Evolutionary conservation across 331 rosid species (phyloP), one percentile per base, ranked within the genome.

Genomic region (Ulmus americana): DNA sequence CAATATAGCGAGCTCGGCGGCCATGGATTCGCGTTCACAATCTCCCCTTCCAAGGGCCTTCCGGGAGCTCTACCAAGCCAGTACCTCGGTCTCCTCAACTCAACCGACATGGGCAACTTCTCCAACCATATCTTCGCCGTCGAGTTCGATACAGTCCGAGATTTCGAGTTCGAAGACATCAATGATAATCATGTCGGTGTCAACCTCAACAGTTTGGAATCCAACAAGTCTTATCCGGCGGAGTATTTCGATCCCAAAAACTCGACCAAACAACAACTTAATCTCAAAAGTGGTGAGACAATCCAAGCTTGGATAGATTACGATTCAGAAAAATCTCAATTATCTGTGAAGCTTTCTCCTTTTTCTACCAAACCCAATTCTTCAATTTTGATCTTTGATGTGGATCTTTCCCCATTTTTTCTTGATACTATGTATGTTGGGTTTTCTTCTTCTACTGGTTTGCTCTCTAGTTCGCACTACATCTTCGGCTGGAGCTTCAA

Each of bases 11-110:
- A 61, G 62, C 83, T 83, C 14, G 92, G 90, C 63, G 92, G 95
- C 67, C 92, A 88, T 49, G 92, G 95, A 52, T 68, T 88, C 12
- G 90, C 95, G 47, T 88, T 88, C 83, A 73, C 84, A 4, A 80
- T 88, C 73, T 75, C 92, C 4, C 81, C 68, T 35, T 56, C 86
- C 5, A 81, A 74, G 8, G 61, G 7, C 39, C 80, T 85, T 4
- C 56, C 40, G 0, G 74, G 67, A 6, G 82, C 76, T 2, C 82
- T 81, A 7, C 92, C 90, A 0, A 83, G 86, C 45, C 88, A 88
- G 71, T 88, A 81, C 71, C 58, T 88, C 6, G 92, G 95, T 44
- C 79, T 88, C 6, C 80, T 85, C 48, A 83, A 80, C 76, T 61
- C 85, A 55, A 79, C 77, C 9, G 77, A 85, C 18, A 2, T 73